Evolutionary conservation across 257 asterid genomes (phyloP).

Genomic region (Solanum dulcamara): DNA sequence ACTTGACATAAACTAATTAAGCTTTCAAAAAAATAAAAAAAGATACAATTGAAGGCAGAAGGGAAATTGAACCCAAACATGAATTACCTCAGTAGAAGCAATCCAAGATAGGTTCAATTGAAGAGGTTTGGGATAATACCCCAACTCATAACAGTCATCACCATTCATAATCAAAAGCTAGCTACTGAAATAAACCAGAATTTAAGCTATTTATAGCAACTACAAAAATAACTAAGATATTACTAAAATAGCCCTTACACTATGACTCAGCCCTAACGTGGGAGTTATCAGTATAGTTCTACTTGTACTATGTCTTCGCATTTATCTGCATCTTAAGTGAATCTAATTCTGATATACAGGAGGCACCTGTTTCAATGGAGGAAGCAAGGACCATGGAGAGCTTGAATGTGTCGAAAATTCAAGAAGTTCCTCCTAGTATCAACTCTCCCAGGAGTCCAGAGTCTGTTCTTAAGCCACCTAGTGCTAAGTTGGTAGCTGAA

Average conservation of each 20-base stretch:
- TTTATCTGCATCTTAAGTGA: background rate
- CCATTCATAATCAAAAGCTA: background rate
- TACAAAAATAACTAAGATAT: background rate
- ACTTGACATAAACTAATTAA: background rate
- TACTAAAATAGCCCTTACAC: background rate
- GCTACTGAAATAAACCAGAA: background rate
- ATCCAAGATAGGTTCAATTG: background rate
- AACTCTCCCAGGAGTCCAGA: background rate
- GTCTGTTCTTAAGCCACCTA: background rate
- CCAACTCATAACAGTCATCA: background rate
- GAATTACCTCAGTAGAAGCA: background rate
- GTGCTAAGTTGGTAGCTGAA: background rate
- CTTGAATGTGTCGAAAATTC: constrained; percentile 6
- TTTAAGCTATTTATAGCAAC: background rate
- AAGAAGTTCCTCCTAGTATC: background rate
- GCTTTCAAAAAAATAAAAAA: background rate
- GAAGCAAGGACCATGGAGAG: constrained; percentile 2
- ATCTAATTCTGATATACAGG: constrained; percentile 15
- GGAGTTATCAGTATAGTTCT: background rate
- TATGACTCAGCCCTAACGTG: background rate
- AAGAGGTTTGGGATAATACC: background rate
- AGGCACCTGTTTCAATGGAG: constrained; percentile 14
- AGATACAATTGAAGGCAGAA: background rate
- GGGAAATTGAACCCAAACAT: background rate
- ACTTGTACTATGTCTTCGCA: background rate